These are phyloP conservation scores for Cymbopogon flexuosus DNA, from an alignment of 202 grass and related monocot genomes.

Conservation along the genomic window DNA sequence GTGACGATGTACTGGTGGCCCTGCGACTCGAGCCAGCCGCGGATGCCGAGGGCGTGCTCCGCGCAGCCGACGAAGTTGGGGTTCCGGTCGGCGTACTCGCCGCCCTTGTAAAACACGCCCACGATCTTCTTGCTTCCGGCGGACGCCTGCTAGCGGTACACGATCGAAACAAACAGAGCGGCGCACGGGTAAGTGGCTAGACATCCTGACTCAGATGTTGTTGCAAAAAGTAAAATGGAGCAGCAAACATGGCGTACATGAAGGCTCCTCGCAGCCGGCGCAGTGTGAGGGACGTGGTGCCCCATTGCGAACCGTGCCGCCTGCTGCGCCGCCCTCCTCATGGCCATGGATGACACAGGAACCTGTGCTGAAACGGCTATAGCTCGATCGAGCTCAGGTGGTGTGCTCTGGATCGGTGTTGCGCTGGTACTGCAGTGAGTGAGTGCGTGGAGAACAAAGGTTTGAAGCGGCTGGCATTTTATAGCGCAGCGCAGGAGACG, in stretches of 20 bases:
- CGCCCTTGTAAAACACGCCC: slow-evolving; percentile 81
- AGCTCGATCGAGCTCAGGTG: background rate
- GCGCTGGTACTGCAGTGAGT: background rate
- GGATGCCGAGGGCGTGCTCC: slow-evolving; percentile 60
- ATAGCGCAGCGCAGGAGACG: background rate
- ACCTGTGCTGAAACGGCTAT: background rate
- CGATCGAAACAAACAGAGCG: background rate
- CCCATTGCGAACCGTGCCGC: background rate
- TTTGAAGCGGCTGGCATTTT: background rate
- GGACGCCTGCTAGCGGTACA: slow-evolving; percentile 36
- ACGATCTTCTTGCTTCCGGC: slow-evolving; percentile 76
- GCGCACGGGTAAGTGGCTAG: background rate
- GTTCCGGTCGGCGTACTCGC: slow-evolving; percentile 57
- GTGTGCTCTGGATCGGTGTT: background rate
- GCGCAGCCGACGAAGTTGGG: slow-evolving; percentile 70
- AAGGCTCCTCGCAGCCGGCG: background rate
- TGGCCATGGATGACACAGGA: background rate
- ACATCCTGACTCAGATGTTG: background rate
- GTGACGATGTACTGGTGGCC: slow-evolving; percentile 80
- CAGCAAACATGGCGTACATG: background rate
- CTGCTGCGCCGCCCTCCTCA: slow-evolving; percentile 4
- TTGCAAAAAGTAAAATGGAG: background rate
- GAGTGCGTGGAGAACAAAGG: background rate
- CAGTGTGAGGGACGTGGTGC: background rate
- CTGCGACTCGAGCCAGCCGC: slow-evolving; percentile 69